Percentiles rank a stretch among this genome's conserved stretches.
phyloP scores from a whole-genome alignment of 1,284 basidiomycete species.

The Apiotrichum akiyoshidainum region DNA sequence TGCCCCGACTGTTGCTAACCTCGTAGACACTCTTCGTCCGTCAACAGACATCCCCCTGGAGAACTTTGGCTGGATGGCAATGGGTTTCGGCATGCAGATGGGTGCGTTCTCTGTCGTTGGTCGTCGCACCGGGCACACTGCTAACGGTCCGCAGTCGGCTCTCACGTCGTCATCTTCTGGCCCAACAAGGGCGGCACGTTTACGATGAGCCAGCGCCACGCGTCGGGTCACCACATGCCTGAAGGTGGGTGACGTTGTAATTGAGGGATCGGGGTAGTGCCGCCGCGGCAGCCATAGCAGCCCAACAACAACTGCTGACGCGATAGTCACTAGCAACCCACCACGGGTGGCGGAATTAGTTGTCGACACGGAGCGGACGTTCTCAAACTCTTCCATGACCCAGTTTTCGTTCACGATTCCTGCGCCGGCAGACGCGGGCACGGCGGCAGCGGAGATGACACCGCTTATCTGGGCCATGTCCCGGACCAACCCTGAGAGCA shows the following conservation, averaged over 20 bases:
- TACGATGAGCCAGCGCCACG: conserved; percentile 61
- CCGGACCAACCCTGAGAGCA: conserved; percentile 51
- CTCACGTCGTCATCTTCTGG: conserved; percentile 67
- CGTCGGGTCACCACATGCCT: conserved; percentile 55
- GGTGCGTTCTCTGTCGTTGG: conserved; percentile 1
- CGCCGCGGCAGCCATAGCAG: too few species aligned
- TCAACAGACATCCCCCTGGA: neutral
- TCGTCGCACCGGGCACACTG: neutral
- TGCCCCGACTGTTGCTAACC: neutral
- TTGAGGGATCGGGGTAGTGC: too few species aligned
- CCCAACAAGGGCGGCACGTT: conserved; percentile 57
- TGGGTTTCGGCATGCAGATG: conserved; percentile 16
- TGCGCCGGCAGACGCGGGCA: conserved; percentile 40
- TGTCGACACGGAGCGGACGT: conserved; percentile 43
- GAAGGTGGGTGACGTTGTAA: conserved; percentile 39
- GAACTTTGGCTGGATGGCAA: conserved; percentile 15
- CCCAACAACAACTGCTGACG: neutral
- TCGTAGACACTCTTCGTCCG: conserved; percentile 1
- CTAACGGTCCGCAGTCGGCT: conserved; percentile 35
- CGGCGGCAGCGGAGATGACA: conserved; percentile 33
- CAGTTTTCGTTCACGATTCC: conserved; percentile 56
- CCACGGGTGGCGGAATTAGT: conserved; percentile 54
- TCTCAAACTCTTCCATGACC: conserved; percentile 30
- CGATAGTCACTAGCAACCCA: conserved; percentile 47
- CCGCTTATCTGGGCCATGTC: conserved; percentile 58